Evolutionary conservation across 441 rosid species (phyloP), one percentile per base, ranked within the genome.

Genomic region (Croton setiger): DNA sequence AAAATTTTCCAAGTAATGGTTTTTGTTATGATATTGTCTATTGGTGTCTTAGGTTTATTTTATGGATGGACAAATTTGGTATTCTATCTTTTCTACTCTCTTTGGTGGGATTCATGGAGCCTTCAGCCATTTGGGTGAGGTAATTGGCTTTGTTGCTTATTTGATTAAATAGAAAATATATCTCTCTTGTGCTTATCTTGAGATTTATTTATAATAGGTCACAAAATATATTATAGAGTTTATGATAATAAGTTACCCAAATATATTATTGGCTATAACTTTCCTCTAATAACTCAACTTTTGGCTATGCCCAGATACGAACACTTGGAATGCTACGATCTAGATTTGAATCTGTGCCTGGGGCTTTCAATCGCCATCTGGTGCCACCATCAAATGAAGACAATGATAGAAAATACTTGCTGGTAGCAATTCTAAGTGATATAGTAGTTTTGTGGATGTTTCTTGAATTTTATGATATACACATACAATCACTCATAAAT

Each of bases 71-170:
- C 99, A 95, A 86, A 92, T 95, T 80, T 95, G 99, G 99, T 95
- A 92, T 78, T 82, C 96, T 80, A 92, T 95, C 78, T 95, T 83
- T 76, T 90, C 89, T 58, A 95, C 98, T 65, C 85, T 95, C 53
- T 89, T 88, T 82, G 99, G 99, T 67, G 98, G 99, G 69, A 90
- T 95, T 75, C 84, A 77, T 82, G 99, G 99, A 80, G 96, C 97
- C 68, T 85, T 92, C 80, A 92, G 98, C 75, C 99, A 95, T 85
- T 82, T 92, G 85, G 99, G 99, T 37, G 91, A 95, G 96, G 99
- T 92, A 72, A 78, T 81, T 82, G 68, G 59, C 66, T 58, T 17
- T 75, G 27, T 44, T 70, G 59, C 68, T 74, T 70, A 14, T 53
- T 5, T 41, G 45, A 57, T 66, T 43, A 72, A 43, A 6, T 12